These are phyloP conservation scores for Entomortierella parvispora DNA, from an alignment of 192 early-diverging fungal species.

Conservation along the genomic window DNA sequence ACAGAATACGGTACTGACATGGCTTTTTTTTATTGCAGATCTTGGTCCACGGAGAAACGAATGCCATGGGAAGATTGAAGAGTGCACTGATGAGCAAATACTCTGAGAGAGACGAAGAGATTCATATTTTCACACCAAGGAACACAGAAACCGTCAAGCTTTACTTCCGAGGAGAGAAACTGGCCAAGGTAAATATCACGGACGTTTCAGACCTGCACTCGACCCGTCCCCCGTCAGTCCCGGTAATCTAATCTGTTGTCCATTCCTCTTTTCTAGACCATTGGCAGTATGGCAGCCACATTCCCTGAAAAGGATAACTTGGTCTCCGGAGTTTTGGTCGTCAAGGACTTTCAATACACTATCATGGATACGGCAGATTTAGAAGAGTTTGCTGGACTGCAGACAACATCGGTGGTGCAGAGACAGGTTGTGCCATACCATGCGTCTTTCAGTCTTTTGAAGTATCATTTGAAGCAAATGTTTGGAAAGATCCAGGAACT, in stretches of 20 bases:
- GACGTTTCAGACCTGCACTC: background rate
- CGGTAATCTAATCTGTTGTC: too few species aligned
- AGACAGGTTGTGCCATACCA: constrained; percentile 79
- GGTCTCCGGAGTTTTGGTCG: constrained; percentile 84
- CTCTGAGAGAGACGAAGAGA: constrained; percentile 76
- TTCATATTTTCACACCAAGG: constrained; percentile 88
- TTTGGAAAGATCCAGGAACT: constrained; percentile 78
- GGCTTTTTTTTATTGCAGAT: constrained; percentile 53
- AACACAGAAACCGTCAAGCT: constrained; percentile 92
- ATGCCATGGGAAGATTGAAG: constrained; percentile 91
- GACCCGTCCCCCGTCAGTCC: too few species aligned
- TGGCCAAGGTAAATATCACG: constrained; percentile 75
- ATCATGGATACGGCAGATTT: constrained; percentile 87
- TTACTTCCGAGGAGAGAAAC: constrained; percentile 94
- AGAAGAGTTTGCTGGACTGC: constrained; percentile 83
- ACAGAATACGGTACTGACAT: background rate
- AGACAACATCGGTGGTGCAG: constrained; percentile 81
- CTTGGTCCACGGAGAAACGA: constrained; percentile 96
- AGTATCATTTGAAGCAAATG: constrained; percentile 94
- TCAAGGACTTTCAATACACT: constrained; percentile 90
- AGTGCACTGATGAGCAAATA: constrained; percentile 88
- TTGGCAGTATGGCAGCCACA: constrained; percentile 84
- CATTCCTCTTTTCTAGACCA: constrained; percentile 59
- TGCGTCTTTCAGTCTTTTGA: constrained; percentile 81
- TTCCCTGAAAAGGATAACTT: constrained; percentile 75